phyloP scores from a whole-genome alignment of 805 yeast species.

The Peterozyma xylosa region DNA sequence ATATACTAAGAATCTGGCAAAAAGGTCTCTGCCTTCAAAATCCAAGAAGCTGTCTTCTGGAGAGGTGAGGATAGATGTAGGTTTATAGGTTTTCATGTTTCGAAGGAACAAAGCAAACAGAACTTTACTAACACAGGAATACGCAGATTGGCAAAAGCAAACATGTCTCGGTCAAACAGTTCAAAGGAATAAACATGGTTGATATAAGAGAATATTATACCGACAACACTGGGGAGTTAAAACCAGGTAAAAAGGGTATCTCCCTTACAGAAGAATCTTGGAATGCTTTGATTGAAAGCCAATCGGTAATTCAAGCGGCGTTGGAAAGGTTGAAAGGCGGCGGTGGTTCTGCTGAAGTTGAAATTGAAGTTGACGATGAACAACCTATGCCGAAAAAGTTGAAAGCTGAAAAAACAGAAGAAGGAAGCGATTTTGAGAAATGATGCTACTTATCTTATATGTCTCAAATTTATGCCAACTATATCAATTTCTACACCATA shows the following conservation, averaged over 20 bases:
- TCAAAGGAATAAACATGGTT: slow-evolving; percentile 57
- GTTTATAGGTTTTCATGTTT: background rate
- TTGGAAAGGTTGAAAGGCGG: slow-evolving; percentile 24
- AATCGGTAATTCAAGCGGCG: slow-evolving; percentile 44
- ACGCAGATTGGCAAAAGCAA: slow-evolving; percentile 41
- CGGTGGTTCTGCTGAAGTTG: slow-evolving; percentile 16
- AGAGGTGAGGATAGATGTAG: slow-evolving; percentile 1
- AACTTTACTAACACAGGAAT: background rate
- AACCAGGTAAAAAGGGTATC: slow-evolving; percentile 80
- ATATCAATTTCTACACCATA: no score
- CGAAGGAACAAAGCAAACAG: slow-evolving; percentile 2
- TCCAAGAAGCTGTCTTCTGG: no score
- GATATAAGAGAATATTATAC: slow-evolving; percentile 82
- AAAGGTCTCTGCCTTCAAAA: no score
- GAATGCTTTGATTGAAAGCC: slow-evolving; percentile 36
- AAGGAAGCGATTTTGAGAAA: background rate
- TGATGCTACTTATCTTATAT: no score
- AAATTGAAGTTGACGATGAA: slow-evolving; percentile 14
- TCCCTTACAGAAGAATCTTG: slow-evolving; percentile 53
- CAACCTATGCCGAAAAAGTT: slow-evolving; percentile 11
- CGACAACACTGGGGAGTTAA: slow-evolving; percentile 49
- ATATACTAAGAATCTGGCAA: no score
- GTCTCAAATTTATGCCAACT: no score
- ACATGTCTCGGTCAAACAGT: slow-evolving; percentile 66
- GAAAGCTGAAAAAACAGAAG: slow-evolving; percentile 6